Evolutionary conservation across 345 rosid species (phyloP).

Genomic region (Cardamine chenopodiifolia): DNA sequence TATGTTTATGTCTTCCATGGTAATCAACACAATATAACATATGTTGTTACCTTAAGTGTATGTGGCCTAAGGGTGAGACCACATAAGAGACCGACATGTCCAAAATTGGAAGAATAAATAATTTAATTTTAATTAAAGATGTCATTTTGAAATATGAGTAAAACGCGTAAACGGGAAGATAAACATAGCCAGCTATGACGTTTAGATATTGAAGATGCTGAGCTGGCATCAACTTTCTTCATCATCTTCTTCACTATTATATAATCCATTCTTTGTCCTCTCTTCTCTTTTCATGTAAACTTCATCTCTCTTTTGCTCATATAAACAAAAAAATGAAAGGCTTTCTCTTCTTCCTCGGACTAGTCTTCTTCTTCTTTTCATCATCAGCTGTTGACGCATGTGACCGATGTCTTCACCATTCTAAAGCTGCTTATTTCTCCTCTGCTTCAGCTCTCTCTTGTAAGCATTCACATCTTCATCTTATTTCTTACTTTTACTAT

Average conservation of each 20-base stretch:
- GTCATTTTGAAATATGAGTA: background rate
- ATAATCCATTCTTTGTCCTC: conserved; percentile 6
- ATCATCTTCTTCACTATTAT: conserved; percentile 12
- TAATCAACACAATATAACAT: background rate
- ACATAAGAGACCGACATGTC: conserved; percentile 7
- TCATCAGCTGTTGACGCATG: conserved; percentile 62
- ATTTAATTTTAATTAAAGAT: background rate
- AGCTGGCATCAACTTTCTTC: conserved; percentile 34
- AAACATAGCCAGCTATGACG: conserved; percentile 25
- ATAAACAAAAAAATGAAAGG: background rate
- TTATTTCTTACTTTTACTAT: background rate
- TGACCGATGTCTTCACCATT: conserved; percentile 76
- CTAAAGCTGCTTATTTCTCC: conserved; percentile 76
- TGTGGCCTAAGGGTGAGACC: too few species aligned
- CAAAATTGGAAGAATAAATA: background rate
- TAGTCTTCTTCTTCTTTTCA: conserved; percentile 44
- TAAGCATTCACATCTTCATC: conserved; percentile 25
- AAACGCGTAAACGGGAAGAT: conserved; percentile 14
- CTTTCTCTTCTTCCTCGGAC: conserved; percentile 29
- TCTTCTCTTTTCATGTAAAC: background rate
- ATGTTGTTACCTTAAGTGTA: background rate
- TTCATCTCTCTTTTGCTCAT: background rate
- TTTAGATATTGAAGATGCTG: conserved; percentile 22
- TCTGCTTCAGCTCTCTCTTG: conserved; percentile 68
- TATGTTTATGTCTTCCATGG: background rate